Conservation (phyloP, 257 asterid species). For the Penstemon eatonii region DNA sequence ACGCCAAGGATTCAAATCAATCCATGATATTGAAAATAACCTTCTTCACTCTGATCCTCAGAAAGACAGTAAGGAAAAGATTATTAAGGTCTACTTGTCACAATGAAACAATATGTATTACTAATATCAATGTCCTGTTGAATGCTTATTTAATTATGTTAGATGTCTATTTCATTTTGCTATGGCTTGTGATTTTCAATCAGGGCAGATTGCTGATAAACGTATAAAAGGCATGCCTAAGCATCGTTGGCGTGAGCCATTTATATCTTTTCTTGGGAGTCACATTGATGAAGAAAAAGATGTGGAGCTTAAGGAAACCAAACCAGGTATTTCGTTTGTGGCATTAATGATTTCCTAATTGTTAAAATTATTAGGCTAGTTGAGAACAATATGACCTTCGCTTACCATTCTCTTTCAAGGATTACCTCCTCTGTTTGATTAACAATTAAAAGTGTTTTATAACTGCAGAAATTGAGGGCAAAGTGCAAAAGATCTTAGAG, state of each 20-base stretch:
- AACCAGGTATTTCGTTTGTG: constrained; percentile 49
- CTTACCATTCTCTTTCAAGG: background rate
- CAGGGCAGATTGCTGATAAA: constrained; percentile 20
- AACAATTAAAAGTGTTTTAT: constrained; percentile 4
- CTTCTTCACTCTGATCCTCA: background rate
- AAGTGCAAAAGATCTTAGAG: constrained; percentile 55
- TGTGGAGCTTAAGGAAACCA: constrained; percentile 58
- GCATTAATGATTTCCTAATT: constrained; percentile 11
- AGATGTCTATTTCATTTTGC: background rate
- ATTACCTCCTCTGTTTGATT: background rate
- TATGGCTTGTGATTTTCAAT: constrained; percentile 9
- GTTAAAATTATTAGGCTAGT: too few species aligned
- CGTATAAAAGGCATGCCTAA: constrained; percentile 44
- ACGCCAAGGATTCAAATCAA: background rate
- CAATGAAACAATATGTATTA: constrained; percentile 5
- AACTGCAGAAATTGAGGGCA: constrained; percentile 71
- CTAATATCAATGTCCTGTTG: background rate
- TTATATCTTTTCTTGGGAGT: constrained; percentile 52
- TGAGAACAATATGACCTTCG: background rate
- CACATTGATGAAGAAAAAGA: constrained; percentile 54
- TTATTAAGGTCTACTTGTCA: constrained; percentile 27
- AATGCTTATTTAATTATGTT: background rate
- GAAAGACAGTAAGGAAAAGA: constrained; percentile 14
- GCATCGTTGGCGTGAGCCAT: constrained; percentile 46
- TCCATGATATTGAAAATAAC: background rate